Conservation (phyloP, 805 yeast species). For the Deakozyma indianensis region DNA sequence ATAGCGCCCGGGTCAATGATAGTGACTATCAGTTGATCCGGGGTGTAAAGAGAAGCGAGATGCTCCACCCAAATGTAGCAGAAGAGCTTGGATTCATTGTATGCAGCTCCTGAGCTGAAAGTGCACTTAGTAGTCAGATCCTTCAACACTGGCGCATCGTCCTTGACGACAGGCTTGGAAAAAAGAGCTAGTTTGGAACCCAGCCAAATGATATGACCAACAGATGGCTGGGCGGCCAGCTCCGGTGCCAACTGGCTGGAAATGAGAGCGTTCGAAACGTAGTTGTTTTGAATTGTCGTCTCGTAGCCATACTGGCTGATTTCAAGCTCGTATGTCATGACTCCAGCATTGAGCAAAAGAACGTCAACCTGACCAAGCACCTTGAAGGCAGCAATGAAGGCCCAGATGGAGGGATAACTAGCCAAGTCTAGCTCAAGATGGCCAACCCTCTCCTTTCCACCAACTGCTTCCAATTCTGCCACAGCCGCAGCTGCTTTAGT, state of each 20-base stretch:
- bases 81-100: background rate
- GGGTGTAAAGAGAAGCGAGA: background rate
- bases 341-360: background rate
- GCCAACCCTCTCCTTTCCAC: background rate
- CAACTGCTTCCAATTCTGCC: background rate
- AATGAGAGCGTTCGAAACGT: background rate
- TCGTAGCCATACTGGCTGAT: background rate
- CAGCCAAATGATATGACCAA: background rate
- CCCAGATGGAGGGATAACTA: background rate
- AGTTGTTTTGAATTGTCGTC: background rate
- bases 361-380: background rate
- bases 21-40: background rate
- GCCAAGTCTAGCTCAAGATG: background rate
- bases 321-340: background rate
- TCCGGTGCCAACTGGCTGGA: background rate
- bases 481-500: background rate
- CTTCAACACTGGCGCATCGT: background rate
- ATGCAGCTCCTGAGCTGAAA: background rate
- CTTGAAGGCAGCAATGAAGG: background rate
- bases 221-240: background rate
- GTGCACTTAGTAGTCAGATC: background rate
- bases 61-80: background rate
- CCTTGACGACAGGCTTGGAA: background rate
- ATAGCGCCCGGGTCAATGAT: background rate
- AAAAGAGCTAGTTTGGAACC: background rate